Conservation (phyloP, 202 grass and related monocot genomes). For the Saccharum hybrid region DNA sequence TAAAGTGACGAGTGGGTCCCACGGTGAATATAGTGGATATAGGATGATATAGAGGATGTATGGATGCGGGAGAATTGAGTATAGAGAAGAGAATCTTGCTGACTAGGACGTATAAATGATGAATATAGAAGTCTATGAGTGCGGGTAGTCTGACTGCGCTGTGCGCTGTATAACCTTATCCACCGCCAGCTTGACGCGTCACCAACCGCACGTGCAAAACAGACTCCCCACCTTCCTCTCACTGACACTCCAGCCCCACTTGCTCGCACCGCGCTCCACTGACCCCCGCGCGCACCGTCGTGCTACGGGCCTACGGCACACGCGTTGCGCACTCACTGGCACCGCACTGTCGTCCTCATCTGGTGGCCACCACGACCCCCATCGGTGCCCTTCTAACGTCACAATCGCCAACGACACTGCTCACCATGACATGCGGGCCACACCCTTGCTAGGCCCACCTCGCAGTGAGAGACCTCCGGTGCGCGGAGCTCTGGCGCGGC, state of each 20-base stretch:
- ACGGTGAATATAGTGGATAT: no score
- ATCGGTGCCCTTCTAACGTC: not conserved
- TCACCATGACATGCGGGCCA: not conserved
- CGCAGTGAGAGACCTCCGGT: not conserved
- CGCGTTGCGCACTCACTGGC: not conserved
- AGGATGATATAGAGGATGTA: no score
- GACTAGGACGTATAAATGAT: no score
- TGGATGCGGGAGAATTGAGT: no score
- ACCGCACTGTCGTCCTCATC: constrained; percentile 39
- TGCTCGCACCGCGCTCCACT: not conserved
- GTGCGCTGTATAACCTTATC: not conserved
- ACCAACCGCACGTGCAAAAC: not conserved
- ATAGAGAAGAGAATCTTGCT: no score
- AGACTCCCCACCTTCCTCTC: no score
- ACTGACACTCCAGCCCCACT: not conserved
- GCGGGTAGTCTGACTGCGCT: no score
- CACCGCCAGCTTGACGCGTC: not conserved
- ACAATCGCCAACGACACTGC: rapidly evolving
- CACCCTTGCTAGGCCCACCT: rapidly evolving
- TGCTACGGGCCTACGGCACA: not conserved
- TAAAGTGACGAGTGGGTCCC: no score
- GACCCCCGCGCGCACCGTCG: not conserved
- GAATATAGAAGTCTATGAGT: no score
- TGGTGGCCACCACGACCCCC: constrained; percentile 20
- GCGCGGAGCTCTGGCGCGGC: not conserved